Conservation (phyloP, 257 asterid genomes). For the Solanum gracilifrons region DNA sequence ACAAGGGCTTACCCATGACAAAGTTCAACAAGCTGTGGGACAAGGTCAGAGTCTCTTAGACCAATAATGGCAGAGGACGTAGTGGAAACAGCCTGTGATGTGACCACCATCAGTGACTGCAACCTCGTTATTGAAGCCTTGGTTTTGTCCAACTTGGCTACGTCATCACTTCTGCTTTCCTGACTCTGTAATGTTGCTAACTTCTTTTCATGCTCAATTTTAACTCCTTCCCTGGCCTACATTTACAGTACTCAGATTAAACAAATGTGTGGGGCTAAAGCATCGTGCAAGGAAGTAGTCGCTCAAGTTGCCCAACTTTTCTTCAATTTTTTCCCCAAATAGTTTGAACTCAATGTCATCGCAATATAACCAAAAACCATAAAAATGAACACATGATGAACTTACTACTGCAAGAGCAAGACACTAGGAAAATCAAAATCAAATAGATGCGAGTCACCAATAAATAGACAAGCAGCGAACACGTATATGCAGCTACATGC, state of each 20-base stretch:
- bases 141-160: slow-evolving; percentile 88
- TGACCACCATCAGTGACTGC: slow-evolving; percentile 79
- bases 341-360: background rate
- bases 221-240: slow-evolving; percentile 90
- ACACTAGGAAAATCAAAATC: background rate
- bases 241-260: background rate
- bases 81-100: slow-evolving; percentile 90
- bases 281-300: background rate
- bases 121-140: slow-evolving; percentile 75
- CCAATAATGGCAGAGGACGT: slow-evolving; percentile 78
- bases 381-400: background rate
- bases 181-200: slow-evolving; percentile 75
- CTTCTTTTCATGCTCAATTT: slow-evolving; percentile 86
- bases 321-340: background rate
- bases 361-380: background rate
- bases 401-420: background rate
- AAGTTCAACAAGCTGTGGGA: slow-evolving; percentile 94
- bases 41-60: slow-evolving; percentile 73
- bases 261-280: background rate
- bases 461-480: background rate
- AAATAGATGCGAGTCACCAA: background rate
- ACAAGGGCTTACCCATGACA: slow-evolving; percentile 74
- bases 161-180: slow-evolving; percentile 67
- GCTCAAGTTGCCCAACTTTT: background rate
- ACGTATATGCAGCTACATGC: background rate